These are phyloP conservation scores for Aspergillus pseudoglaucus DNA, from an alignment of 2,329 filamentous ascomycete species.

Conservation along the genomic window DNA sequence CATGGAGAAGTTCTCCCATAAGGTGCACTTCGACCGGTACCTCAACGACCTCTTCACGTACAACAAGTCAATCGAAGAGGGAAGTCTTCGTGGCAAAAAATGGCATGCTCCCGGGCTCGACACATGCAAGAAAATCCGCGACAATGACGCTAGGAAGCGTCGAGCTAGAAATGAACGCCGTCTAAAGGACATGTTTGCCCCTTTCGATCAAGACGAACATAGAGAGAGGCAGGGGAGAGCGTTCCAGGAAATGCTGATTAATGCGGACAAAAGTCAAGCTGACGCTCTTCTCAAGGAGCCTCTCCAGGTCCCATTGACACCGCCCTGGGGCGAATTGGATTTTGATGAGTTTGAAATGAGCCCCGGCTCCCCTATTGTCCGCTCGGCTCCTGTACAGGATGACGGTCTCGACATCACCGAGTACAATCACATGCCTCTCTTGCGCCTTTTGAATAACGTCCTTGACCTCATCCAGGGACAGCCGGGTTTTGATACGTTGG, in stretches of 20 bases:
- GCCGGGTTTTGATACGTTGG: constrained; percentile 14
- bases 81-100: constrained; percentile 6
- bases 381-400: constrained; percentile 1
- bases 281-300: neutral
- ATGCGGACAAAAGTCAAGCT: constrained; percentile 1
- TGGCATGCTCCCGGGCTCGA: constrained; percentile 16
- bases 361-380: constrained; percentile 7
- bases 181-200: constrained; percentile 15
- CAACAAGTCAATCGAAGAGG: constrained; percentile 11
- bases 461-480: constrained; percentile 8
- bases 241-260: constrained; percentile 8
- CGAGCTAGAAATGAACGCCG: constrained; percentile 8
- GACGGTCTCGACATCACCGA: constrained; percentile 5
- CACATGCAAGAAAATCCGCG: constrained; percentile 14
- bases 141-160: constrained; percentile 8
- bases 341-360: neutral
- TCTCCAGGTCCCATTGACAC: constrained; percentile 1
- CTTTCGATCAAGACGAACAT: constrained; percentile 2
- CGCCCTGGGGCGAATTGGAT: neutral
- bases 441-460: constrained; percentile 8
- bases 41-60: constrained; percentile 19
- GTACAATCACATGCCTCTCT: constrained; percentile 8
- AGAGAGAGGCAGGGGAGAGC: constrained; percentile 1
- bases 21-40: constrained; percentile 10
- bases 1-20: constrained; percentile 8